Conservation (phyloP, 495 filamentous ascomycete species). For the Hypoxylon fragiforme region DNA sequence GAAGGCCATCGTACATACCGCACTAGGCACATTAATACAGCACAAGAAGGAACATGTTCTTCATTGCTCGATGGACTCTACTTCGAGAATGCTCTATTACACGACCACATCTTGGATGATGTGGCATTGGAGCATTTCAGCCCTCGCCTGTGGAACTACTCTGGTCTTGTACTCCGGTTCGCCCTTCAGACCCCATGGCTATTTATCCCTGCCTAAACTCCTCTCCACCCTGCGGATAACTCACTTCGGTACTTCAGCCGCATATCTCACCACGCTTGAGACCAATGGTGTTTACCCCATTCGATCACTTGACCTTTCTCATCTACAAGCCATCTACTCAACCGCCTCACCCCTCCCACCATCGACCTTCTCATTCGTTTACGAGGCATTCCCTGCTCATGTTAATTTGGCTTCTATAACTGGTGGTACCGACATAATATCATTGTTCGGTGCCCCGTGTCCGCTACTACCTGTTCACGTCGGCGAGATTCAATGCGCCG, state of each 20-base stretch:
- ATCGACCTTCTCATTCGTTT: slow-evolving; percentile 89
- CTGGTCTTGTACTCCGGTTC: slow-evolving; percentile 88
- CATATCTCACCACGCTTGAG: slow-evolving; percentile 90
- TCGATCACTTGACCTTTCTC: slow-evolving; percentile 54
- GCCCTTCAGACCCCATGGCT: slow-evolving; percentile 66
- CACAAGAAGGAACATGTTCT: slow-evolving; percentile 93
- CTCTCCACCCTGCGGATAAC: slow-evolving; percentile 63
- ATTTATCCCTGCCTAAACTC: slow-evolving; percentile 47
- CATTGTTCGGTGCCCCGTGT: slow-evolving; percentile 84
- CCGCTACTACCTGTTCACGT: slow-evolving; percentile 82
- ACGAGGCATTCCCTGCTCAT: slow-evolving; percentile 71
- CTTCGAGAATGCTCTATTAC: slow-evolving; percentile 71
- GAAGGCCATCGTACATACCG: slow-evolving; percentile 90
- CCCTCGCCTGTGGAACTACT: slow-evolving; percentile 75
- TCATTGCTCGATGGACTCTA: slow-evolving; percentile 69
- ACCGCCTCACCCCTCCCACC: slow-evolving; percentile 91
- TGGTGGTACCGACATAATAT: slow-evolving; percentile 92
- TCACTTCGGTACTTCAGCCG: slow-evolving; percentile 90
- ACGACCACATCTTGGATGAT: slow-evolving; percentile 96
- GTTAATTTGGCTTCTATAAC: slow-evolving; percentile 85
- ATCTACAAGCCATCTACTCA: slow-evolving; percentile 81
- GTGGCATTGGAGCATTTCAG: slow-evolving; percentile 94
- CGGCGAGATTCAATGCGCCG: slow-evolving; percentile 89
- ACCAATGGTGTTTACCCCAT: slow-evolving; percentile 71
- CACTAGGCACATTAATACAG: slow-evolving; percentile 84